Evolutionary conservation across 169 alveolate species (phyloP), one percentile per base, ranked within the genome.

Genomic region (Plasmodium chabaudi): DNA sequence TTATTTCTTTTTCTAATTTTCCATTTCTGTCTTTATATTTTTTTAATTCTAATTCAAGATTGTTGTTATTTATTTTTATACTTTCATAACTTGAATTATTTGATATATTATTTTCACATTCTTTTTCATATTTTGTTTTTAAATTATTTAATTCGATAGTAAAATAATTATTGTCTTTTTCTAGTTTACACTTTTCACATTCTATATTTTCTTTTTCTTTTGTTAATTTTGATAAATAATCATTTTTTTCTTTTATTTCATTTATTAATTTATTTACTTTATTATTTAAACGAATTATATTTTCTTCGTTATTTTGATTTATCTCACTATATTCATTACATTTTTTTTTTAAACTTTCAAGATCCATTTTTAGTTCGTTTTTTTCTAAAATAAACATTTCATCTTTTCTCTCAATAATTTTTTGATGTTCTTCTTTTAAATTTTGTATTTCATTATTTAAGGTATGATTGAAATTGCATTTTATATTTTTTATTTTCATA

Each of bases 21-120:
- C 13, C 59, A 47, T 82, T 82, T 59, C 90, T 65, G 9, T 82
- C 90, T 82, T 82, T 82, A 60, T 82, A 65, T 42, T 51, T 82
- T 56, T 82, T 82, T 59, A 82, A 34, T 15, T 82, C 90, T 6
- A 15, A n/a, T 42, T 82, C 90, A 15, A 82, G 42, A 34, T 44
- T 67, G n/a, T 47, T 53, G 19, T 82, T 82, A 47, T 21, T 67
- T 13, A 82, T 51, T 51, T 82, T 82, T 10, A 82, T 82, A 47
- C 82, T 82, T 67, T 82, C 90, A 82, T 27, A 82, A 47, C 90
- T 82, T 19, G 90, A 67, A 47, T 61, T 82, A 53, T 82, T 65
- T 19, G 84, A 67, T 17, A 82, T 17, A 67, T 82, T 65, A 82
- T 71, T 82, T 82, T 82, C 90, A 49, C 90, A 82, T 55, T 67